These are phyloP conservation scores for Omphalotus olearius DNA, from an alignment of 1,284 basidiomycete species.

Conservation along the genomic window DNA sequence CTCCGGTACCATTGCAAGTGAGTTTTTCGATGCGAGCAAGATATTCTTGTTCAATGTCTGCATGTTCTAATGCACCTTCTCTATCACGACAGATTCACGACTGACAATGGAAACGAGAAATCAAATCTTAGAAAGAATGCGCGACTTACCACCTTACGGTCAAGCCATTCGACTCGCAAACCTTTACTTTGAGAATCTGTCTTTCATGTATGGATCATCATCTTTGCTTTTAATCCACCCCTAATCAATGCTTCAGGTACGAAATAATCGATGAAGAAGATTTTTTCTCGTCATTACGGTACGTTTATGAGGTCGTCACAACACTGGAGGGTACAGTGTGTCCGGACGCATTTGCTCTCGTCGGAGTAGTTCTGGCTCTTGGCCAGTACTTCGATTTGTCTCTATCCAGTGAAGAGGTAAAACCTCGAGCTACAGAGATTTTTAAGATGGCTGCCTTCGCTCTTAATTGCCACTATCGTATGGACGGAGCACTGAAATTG, in stretches of 20 bases:
- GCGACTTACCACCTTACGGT: constrained; percentile 16
- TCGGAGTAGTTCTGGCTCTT: constrained; percentile 19
- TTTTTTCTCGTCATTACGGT: constrained; percentile 18
- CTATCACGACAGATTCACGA: constrained; percentile 6
- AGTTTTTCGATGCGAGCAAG: too few species aligned
- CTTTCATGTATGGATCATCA: constrained; percentile 18
- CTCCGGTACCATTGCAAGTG: too few species aligned
- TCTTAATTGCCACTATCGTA: constrained; percentile 17
- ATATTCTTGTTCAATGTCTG: too few species aligned
- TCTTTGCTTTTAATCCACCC: background rate
- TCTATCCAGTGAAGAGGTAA: constrained; percentile 10
- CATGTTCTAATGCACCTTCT: too few species aligned
- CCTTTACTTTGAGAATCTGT: constrained; percentile 18
- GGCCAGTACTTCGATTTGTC: constrained; percentile 20
- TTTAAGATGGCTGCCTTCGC: constrained; percentile 18
- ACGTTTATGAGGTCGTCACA: constrained; percentile 14
- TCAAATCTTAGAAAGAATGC: constrained; percentile 15
- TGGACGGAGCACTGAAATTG: constrained; percentile 14
- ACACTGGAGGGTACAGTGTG: constrained; percentile 15
- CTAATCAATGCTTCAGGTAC: constrained; percentile 13
- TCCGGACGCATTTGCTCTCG: constrained; percentile 15
- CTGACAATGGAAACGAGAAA: constrained; percentile 6
- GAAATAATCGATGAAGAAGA: constrained; percentile 19
- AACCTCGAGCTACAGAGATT: constrained; percentile 13
- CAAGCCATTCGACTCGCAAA: constrained; percentile 18